Base-by-base conservation (phyloP, 192 early-diverging fungal genomes). In the Linnemannia elongata region DNA sequence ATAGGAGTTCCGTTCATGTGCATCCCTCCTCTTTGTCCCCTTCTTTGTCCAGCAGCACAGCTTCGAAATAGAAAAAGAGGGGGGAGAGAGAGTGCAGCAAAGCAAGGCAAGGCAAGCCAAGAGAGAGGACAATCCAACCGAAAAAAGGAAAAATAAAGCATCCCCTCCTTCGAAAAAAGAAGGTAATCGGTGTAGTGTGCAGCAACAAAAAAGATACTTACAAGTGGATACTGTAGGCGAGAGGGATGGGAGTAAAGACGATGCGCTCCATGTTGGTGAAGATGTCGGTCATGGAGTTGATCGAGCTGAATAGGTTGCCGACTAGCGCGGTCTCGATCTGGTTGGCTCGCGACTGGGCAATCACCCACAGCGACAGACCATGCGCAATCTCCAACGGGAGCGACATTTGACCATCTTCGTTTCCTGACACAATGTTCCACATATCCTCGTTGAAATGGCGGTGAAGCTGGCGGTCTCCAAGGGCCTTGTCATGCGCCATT, bases 181-280 rank as follows among this genome's bases (percentile, higher is more conserved):
- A 30, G n/a, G 55, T n/a, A 60, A 5, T 22, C 35, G 74, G 52
- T 45, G 38, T 36, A 52, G 42, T 60, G 5, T 55, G 24, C 18
- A 24, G 3, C 4, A 27, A 33, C 12, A 27, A 60, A 27, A 27
- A 24, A 60, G 3, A 44, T 18, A 80, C 88, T 88, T 90, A 90
- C 91, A 96, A 82, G 87, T 94, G 94, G 85, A 95, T 92, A 35
- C 87, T 90, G 86, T 95, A 95, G 49, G 94, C 94, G 70, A 91
- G 78, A 13, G 95, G 95, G 38, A 96, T 93, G 39, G 95, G 95
- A 0, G 94, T 93, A 66, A 88, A 88, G 17, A 91, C 85, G 85
- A 96, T 95, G 54, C 95, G 90, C 75, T 96, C 94, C 81, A 96
- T 91, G 74, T 88, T 88, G 57, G 94, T 91, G 57, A 96, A 88